Conservation (phyloP, 345 rosid genomes). For the Pugionium dolabratum region DNA sequence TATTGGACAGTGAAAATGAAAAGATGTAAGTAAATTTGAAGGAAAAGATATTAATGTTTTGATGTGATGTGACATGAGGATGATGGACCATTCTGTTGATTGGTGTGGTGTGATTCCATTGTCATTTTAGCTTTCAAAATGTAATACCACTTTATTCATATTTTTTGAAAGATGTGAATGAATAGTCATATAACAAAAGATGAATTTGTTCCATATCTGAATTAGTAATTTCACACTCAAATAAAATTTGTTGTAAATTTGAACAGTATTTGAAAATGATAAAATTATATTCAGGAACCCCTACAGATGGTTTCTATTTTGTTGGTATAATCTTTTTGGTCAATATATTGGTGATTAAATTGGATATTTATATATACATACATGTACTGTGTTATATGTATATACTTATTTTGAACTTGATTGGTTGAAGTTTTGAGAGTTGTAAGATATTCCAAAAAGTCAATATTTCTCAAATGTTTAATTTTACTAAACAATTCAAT, state of each 20-base stretch:
- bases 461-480: neutral
- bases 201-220: neutral
- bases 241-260: no score
- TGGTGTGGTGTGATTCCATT: slow-evolving; percentile 32
- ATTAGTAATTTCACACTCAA: neutral
- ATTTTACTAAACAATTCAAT: neutral
- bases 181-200: neutral
- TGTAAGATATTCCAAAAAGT: neutral
- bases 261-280: no score
- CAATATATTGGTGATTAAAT: neutral
- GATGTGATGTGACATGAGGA: slow-evolving; percentile 30
- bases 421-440: neutral
- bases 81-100: slow-evolving; percentile 38
- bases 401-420: neutral
- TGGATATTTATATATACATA: neutral
- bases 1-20: slow-evolving; percentile 30
- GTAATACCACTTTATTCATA: slow-evolving; percentile 5
- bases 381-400: neutral
- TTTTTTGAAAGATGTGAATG: slow-evolving; percentile 15
- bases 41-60: slow-evolving; percentile 37
- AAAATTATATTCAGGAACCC: no score
- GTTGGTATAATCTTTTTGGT: no score
- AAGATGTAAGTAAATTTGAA: slow-evolving; percentile 20
- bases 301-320: no score
- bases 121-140: slow-evolving; percentile 22